These are phyloP conservation scores for Pleurotus cornucopiae DNA, from an alignment of 768 basidiomycete genomes.

Conservation along the genomic window DNA sequence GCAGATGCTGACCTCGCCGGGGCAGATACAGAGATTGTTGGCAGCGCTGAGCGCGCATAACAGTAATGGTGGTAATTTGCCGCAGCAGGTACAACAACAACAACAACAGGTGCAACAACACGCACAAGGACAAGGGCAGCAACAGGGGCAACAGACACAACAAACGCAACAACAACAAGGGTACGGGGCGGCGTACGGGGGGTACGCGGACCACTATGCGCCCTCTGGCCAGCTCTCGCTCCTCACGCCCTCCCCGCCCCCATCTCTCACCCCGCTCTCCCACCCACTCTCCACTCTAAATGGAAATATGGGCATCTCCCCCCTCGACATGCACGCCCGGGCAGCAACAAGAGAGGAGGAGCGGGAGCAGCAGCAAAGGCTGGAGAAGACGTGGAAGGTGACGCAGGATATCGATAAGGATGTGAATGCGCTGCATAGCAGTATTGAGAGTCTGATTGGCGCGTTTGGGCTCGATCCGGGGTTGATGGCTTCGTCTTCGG, in stretches of 20 bases:
- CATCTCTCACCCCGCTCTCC: too few species aligned
- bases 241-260: conserved; percentile 19
- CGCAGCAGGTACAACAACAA: too few species aligned
- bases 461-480: conserved; percentile 61
- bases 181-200: neutral
- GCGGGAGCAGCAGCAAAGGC: conserved; percentile 17
- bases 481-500: conserved; percentile 15
- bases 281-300: too few species aligned
- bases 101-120: too few species aligned
- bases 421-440: conserved; percentile 64
- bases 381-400: conserved; percentile 56
- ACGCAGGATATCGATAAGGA: conserved; percentile 67
- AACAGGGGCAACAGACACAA: too few species aligned
- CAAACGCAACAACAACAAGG: too few species aligned
- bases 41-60: conserved; percentile 35
- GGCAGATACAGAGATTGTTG: conserved; percentile 57
- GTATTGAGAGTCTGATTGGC: conserved; percentile 69
- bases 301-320: conserved; percentile 19
- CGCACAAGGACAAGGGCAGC: too few species aligned
- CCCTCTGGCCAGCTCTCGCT: conserved; percentile 3
- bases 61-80: neutral
- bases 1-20: conserved; percentile 40
- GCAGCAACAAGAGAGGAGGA: conserved; percentile 16
- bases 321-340: conserved; percentile 19
- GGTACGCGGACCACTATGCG: neutral